Base-by-base conservation (phyloP, 441 rosid species). In the Adansonia madagascariensis region DNA sequence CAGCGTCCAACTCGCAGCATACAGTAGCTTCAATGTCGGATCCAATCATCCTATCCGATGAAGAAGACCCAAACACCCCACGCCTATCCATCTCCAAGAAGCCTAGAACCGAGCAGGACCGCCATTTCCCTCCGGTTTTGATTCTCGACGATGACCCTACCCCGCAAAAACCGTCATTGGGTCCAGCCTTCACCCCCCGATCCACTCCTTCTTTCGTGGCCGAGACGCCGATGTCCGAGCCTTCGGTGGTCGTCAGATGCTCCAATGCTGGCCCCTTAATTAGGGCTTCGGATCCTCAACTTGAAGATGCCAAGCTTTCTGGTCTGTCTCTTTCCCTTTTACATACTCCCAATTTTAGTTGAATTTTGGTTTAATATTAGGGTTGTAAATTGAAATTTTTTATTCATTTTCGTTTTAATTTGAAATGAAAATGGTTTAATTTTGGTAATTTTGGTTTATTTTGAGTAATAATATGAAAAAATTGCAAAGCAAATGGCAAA, bases 81-180 rank as follows among this genome's bases (percentile, higher is more conserved):
- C 46, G 81, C 12, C 87, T 85, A 1, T 71, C 79, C 15, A 85
- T 82, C 18, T 73, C 89, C 55, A 91, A 92, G 76, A 93, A 90
- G 62, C 80, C 87, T 72, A 82, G 89, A 59, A 77, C 76, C 67
- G 78, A 63, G 20, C 80, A 74, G 8, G 78, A 77, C 79, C 81
- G 47, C 27, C 49, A 65, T 66, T 66, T 66, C 46, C 84, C 86
- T 43, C 79, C 88, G 20, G 80, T 93, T 24, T 75, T 93, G 31
- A 81, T 92, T 59, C 76, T 94, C 71, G 97, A 90, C 80, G 93
- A 93, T 74, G 98, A 90, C 52, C 90, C 94, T 20, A 92, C 98
- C 1, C 99, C 98, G 4, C 82, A 77, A 56, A 93, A 90, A 73
- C 61, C 41, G 8, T 73, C 77, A 11, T 47, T 52, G 46, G 81